Base-by-base conservation (phyloP, 495 filamentous ascomycete genomes). In the Hypoxylon crocopeplum region DNA sequence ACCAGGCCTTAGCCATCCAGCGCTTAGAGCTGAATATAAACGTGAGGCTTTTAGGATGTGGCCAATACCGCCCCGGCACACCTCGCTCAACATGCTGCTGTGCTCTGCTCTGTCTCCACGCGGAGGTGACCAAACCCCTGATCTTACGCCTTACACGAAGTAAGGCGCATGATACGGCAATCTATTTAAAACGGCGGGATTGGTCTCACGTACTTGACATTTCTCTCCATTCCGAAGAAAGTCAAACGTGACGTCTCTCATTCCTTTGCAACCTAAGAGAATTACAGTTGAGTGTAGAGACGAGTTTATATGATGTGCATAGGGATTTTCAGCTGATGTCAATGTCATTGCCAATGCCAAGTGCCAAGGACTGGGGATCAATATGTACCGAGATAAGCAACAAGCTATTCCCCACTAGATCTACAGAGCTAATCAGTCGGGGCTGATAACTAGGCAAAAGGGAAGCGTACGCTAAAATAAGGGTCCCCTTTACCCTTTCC, bases 31-130 rank as follows among this genome's bases (percentile, higher is more conserved):
- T 45, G 29, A 29, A 21, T 25, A 36, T 37, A 8, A 15, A 12
- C 12, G 25, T 33, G 32, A 17, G 36, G 39, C 16, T 27, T 41
- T 22, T 41, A 19, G 15, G 22, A 27, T 53, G 34, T 52, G 34
- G 49, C 41, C 32, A 34, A 38, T 49, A 40, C 29, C 30, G 16
- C 41, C 24, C 17, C 20, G 34, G 32, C 21, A 38, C 24, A 49
- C 29, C 37, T 55, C 32, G 60, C 30, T 13, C 53, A 39, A 20
- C 60, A 50, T 64, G n/a, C 27, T 58, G 60, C 17, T n/a, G 54
- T 64, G 54, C 24, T 32, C 33, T 39, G 7, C 32, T 3, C 12
- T 13, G 4, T 13, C 7, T 34, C 32, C 32, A 11, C 32, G 16
- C 19, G 36, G 29, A 20, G 19, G 36, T 45, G 32, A 27, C 38